A percentile compares a stretch with the other conserved stretches of the same genome.
Evolutionary conservation across 2,329 filamentous ascomycete genomes (phyloP).

Genomic region (Achaetomium macrosporum): DNA sequence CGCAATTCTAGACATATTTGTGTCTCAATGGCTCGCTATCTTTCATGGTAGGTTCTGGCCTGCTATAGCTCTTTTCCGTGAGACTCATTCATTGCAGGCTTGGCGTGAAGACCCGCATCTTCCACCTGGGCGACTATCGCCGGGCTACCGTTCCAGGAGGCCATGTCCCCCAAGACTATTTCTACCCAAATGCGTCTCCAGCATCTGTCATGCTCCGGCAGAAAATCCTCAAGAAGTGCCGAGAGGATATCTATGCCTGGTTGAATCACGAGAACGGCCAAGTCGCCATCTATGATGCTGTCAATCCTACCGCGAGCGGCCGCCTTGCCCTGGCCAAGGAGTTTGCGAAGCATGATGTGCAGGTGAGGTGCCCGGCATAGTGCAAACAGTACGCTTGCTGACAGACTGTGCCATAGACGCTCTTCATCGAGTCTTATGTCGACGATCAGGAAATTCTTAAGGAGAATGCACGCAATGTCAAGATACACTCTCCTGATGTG

Average conservation of each 20-base stretch:
- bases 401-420: conserved; percentile 52
- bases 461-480: conserved; percentile 94
- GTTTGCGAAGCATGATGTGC: conserved; percentile 94
- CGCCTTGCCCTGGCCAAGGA: conserved; percentile 85
- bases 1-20: conserved; percentile 67
- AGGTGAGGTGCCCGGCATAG: conserved; percentile 44
- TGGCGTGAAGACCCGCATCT: conserved; percentile 95
- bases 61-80: not conserved
- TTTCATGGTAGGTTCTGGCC: conserved; percentile 62
- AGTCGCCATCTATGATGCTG: conserved; percentile 96
- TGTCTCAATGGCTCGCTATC: conserved; percentile 87
- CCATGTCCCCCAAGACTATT: conserved; percentile 92
- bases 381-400: conserved; percentile 6
- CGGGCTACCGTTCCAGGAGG: conserved; percentile 81
- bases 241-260: conserved; percentile 95
- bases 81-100: conserved; percentile 50
- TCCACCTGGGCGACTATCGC: conserved; percentile 94
- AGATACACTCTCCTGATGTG: conserved; percentile 94
- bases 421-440: conserved; percentile 95
- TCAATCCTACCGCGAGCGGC: conserved; percentile 82
- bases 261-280: conserved; percentile 96
- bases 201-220: conserved; percentile 89
- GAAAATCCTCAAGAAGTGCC: conserved; percentile 95
- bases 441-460: conserved; percentile 89
- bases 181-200: conserved; percentile 90